A percentile compares a stretch with the other conserved stretches of the same genome.
phyloP scores from a whole-genome alignment of 1,139 yeast species.

The Sugiyamaella castrensis region DNA sequence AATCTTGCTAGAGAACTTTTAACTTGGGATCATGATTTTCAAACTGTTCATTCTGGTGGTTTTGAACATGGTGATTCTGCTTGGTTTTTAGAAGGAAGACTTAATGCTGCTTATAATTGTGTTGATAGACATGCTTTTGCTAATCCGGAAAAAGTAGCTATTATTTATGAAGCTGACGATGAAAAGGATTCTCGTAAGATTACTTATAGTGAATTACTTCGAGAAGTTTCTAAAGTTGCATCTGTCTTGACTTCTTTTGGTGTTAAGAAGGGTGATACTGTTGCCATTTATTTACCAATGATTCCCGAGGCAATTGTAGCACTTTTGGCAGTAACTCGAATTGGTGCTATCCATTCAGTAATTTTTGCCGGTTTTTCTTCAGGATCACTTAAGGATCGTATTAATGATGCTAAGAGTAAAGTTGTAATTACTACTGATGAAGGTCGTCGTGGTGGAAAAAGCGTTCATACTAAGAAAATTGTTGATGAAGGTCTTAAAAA shows the following conservation, averaged over 20 bases:
- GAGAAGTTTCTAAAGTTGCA: constrained; percentile 85
- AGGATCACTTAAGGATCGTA: constrained; percentile 89
- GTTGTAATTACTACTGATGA: constrained; percentile 94
- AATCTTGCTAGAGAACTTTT: constrained; percentile 74
- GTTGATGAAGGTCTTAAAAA: constrained; percentile 87
- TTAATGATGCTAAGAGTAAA: constrained; percentile 81
- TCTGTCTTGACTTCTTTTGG: constrained; percentile 87
- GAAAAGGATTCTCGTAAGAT: constrained; percentile 65
- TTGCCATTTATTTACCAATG: constrained; percentile 96
- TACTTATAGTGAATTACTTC: constrained; percentile 82
- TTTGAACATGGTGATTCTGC: constrained; percentile 78
- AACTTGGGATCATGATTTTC: constrained; percentile 82
- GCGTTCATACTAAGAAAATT: constrained; percentile 84
- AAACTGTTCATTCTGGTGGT: constrained; percentile 64
- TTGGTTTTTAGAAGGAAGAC: constrained; percentile 92
- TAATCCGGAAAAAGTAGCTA: constrained; percentile 80
- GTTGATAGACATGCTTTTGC: constrained; percentile 93
- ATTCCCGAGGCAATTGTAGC: constrained; percentile 93
- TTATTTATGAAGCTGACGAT: constrained; percentile 94
- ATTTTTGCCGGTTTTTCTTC: constrained; percentile 96
- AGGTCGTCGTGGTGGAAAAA: constrained; percentile 94
- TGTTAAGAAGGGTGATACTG: constrained; percentile 88
- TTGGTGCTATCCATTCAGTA: constrained; percentile 96
- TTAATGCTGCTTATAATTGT: constrained; percentile 93
- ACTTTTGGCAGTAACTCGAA: constrained; percentile 88